phyloP scores from a whole-genome alignment of 148 eudicot species.

The Amaranthus cruentus region DNA sequence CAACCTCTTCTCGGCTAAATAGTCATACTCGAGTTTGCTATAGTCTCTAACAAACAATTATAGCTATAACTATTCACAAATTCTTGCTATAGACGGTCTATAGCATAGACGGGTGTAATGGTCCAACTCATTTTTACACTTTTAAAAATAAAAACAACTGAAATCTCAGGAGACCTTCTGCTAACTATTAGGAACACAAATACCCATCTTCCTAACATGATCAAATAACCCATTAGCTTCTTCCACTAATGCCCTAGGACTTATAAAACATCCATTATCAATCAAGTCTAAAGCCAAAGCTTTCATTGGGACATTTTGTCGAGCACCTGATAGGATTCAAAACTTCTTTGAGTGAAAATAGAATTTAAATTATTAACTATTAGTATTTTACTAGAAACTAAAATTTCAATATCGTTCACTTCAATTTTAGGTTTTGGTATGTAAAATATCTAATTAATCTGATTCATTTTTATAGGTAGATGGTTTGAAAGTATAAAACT shows the following conservation, averaged over 20 bases:
- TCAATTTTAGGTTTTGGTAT: too few species aligned
- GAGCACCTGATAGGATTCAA: conserved; percentile 62
- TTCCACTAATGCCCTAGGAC: conserved; percentile 60
- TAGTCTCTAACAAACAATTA: conserved; percentile 63
- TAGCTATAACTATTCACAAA: conserved; percentile 37
- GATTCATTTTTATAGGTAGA: too few species aligned
- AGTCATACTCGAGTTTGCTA: conserved; percentile 41
- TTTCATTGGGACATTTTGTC: conserved; percentile 69
- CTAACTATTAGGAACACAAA: conserved; percentile 42
- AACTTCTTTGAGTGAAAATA: conserved; percentile 38
- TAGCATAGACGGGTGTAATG: too few species aligned
- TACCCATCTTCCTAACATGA: conserved; percentile 37
- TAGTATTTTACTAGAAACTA: too few species aligned
- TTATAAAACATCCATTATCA: conserved; percentile 35
- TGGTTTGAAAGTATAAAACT: too few species aligned
- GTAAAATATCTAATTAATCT: too few species aligned
- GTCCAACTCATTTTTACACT: too few species aligned
- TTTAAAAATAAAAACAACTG: too few species aligned
- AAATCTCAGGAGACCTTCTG: too few species aligned
- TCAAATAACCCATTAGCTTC: conserved; percentile 71
- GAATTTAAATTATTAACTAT: conserved; percentile 35
- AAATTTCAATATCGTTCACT: too few species aligned
- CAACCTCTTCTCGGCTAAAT: conserved; percentile 49
- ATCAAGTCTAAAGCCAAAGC: conserved; percentile 30
- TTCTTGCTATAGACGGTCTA: too few species aligned